These are phyloP conservation scores for Suillus luteus DNA, from an alignment of 768 basidiomycete genomes.

Conservation along the genomic window DNA sequence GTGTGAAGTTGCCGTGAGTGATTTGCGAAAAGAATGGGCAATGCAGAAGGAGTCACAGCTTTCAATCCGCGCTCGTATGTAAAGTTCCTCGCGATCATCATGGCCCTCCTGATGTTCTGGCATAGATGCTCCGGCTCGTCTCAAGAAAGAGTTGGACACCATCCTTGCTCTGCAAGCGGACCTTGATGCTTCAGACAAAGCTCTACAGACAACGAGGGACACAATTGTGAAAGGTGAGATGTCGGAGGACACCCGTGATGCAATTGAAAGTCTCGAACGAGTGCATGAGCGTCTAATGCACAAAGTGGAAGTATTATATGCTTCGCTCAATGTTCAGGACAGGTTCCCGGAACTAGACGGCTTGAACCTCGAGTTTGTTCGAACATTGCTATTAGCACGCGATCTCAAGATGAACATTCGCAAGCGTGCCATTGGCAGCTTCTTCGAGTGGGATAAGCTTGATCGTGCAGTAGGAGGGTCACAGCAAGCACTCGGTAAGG, in stretches of 20 bases:
- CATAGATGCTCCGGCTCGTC: slow-evolving; percentile 27
- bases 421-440: slow-evolving; percentile 15
- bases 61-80: slow-evolving; percentile 11
- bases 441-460: slow-evolving; percentile 39
- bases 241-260: slow-evolving; percentile 11
- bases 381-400: slow-evolving; percentile 12
- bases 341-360: slow-evolving; percentile 36
- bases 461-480: slow-evolving; percentile 37
- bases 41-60: slow-evolving; percentile 12
- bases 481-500: slow-evolving; percentile 35
- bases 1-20: background rate
- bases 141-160: slow-evolving; percentile 36
- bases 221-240: slow-evolving; percentile 13
- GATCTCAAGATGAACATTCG: slow-evolving; percentile 16
- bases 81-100: background rate
- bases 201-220: slow-evolving; percentile 18
- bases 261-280: slow-evolving; percentile 23
- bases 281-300: slow-evolving; percentile 20
- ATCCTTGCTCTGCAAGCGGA: slow-evolving; percentile 34
- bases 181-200: slow-evolving; percentile 26
- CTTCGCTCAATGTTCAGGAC: slow-evolving; percentile 35
- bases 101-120: background rate
- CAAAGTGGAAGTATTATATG: slow-evolving; percentile 35
- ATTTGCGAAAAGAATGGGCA: slow-evolving; percentile 10
- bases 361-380: slow-evolving; percentile 18